Base-by-base conservation (phyloP, 148 eudicot genomes). In the Simmondsia chinensis region DNA sequence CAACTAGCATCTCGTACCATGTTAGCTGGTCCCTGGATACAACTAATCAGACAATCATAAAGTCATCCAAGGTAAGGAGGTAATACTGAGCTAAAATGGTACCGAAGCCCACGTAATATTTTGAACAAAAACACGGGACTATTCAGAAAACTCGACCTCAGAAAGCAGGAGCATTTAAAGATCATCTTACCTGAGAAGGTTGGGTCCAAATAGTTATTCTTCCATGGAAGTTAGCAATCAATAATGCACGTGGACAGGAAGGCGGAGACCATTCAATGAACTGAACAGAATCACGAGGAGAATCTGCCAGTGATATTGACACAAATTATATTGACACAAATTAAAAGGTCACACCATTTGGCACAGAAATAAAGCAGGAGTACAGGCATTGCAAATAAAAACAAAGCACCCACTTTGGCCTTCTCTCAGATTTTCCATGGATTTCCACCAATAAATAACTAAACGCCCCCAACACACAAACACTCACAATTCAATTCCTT, bases 211-310 rank as follows among this genome's bases (percentile, higher is more conserved):
- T 77, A 22, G 97, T 91, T 43, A 77, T 79, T 48, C 97, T 74
- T 25, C 97, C 97, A 59, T 91, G 83, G 54, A 91, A 91, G 57
- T 91, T 91, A 37, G 97, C 80, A 52, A 91, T 70, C 43, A 91
- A 63, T 59, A 91, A 63, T 20, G 95, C 94, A 9, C 95, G 82
- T 37, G 83, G 86, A 59, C 94, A 91, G 17, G 94, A 77, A 45
- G 97, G 73, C 38, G 97, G 97, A 9, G 97, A 85, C 97, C 97
- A 91, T 67, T 85, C 97, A 53, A 85, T 77, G 63, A 85, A 91
- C 56, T 91, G 97, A 65, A 91, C 88, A 11, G 97, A 91, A 69
- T 91, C 97, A 36, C 97, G 94, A 33, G 97, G 97, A 60, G 94
- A 74, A 66, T 91, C 97, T 91, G 72, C 34, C 36, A 25, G 49